Conservation (phyloP, 1,139 yeast species). For the Yamadazyma dendronema region DNA sequence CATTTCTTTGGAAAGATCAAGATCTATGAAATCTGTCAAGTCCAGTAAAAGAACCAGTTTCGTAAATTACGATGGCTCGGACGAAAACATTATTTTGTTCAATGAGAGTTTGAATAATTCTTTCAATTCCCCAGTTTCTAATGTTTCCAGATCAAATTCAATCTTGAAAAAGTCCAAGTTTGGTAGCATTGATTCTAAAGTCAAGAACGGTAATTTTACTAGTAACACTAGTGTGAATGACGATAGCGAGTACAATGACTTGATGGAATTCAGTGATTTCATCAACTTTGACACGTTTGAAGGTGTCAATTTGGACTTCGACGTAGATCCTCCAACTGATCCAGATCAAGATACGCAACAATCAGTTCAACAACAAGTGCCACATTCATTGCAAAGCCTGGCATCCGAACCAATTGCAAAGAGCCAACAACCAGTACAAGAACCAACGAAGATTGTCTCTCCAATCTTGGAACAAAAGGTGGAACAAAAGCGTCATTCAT, state of each 20-base stretch:
- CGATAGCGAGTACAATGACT: conserved; percentile 29
- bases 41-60: conserved; percentile 43
- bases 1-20: conserved; percentile 66
- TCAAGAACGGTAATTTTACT: conserved; percentile 9
- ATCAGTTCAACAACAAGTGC: neutral
- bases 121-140: conserved; percentile 9
- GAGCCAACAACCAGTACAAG: no score
- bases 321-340: conserved; percentile 7
- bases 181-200: conserved; percentile 8
- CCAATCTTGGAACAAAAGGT: neutral
- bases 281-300: conserved; percentile 53
- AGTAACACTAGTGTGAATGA: conserved; percentile 8
- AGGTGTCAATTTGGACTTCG: conserved; percentile 19
- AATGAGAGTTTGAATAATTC: conserved; percentile 11
- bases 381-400: neutral
- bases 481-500: neutral
- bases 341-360: conserved; percentile 2
- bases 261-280: conserved; percentile 63
- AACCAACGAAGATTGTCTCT: neutral
- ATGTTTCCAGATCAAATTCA: conserved; percentile 39
- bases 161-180: conserved; percentile 42
- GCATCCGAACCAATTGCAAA: neutral
- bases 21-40: conserved; percentile 54
- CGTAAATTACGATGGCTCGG: conserved; percentile 48
- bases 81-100: conserved; percentile 40